phyloP scores from a whole-genome alignment of 1,139 yeast species.

The Candida smagusa region DNA sequence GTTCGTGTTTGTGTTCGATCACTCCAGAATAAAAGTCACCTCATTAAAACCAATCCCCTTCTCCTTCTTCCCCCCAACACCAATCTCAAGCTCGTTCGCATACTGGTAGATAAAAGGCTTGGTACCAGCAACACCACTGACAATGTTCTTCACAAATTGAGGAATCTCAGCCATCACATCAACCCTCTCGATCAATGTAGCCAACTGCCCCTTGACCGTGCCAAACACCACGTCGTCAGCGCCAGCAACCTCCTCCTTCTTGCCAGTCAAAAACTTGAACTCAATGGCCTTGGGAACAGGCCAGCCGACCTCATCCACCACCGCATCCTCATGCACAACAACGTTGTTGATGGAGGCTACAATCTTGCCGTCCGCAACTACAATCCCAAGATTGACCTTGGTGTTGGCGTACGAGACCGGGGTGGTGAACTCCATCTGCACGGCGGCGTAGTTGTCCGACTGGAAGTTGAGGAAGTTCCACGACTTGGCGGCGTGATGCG shows the following conservation, averaged over 20 bases:
- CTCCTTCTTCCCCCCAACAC: slow-evolving; percentile 44
- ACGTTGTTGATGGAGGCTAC: slow-evolving; percentile 67
- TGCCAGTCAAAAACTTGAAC: slow-evolving; percentile 52
- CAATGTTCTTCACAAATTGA: slow-evolving; percentile 86
- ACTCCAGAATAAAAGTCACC: slow-evolving; percentile 70
- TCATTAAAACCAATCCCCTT: slow-evolving; percentile 74
- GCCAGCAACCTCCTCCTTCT: slow-evolving; percentile 28
- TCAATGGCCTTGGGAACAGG: slow-evolving; percentile 71
- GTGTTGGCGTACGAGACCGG: slow-evolving; percentile 86
- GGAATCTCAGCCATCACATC: slow-evolving; percentile 99
- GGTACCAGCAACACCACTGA: slow-evolving; percentile 92
- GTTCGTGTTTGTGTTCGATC: slow-evolving; percentile 6
- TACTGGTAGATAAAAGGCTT: slow-evolving; percentile 94
- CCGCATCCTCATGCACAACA: slow-evolving; percentile 57
- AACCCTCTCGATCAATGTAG: slow-evolving; percentile 73
- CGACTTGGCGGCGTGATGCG: slow-evolving; percentile 95
- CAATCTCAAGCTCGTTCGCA: slow-evolving; percentile 52
- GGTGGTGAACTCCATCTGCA: slow-evolving; percentile 93
- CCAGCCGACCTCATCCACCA: slow-evolving; percentile 86
- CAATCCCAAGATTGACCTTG: slow-evolving; percentile 74
- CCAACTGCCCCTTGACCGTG: slow-evolving; percentile 52
- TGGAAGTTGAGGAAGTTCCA: slow-evolving; percentile 96
- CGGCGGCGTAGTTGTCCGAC: slow-evolving; percentile 67
- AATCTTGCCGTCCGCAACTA: slow-evolving; percentile 62
- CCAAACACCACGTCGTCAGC: slow-evolving; percentile 33